A percentile compares a stretch with the other conserved stretches of the same genome.
Evolutionary conservation across 2,329 filamentous ascomycete genomes (phyloP).

Genomic region (Botryotinia narcissicola): DNA sequence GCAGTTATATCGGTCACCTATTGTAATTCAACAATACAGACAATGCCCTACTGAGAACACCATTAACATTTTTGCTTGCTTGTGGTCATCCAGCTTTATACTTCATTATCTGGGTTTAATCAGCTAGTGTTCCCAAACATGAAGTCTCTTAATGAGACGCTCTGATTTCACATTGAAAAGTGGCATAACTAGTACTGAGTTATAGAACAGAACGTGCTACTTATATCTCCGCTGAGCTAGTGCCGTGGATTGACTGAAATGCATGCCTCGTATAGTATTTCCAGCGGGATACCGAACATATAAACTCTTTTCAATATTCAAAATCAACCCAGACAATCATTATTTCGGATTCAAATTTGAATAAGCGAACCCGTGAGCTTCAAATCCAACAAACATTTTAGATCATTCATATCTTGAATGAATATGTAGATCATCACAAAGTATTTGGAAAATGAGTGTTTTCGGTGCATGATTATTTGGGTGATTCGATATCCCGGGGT

Average conservation of each 20-base stretch:
- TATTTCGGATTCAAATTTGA: not conserved
- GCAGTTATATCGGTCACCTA: not conserved
- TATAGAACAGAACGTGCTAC: not conserved
- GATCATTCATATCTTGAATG: not conserved
- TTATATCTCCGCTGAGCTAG: not conserved
- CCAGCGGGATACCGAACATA: not conserved
- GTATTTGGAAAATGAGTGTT: not conserved
- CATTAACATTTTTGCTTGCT: not conserved
- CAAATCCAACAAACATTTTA: not conserved
- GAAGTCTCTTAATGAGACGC: not conserved
- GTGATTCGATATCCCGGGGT: not conserved
- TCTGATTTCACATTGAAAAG: not conserved
- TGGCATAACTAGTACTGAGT: not conserved
- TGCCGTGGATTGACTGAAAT: not conserved
- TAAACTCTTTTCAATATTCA: not conserved
- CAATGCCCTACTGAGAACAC: not conserved
- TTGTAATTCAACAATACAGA: not conserved
- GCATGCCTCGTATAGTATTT: not conserved
- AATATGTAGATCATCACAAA: not conserved
- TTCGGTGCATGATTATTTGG: not conserved
- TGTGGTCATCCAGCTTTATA: not conserved
- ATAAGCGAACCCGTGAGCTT: not conserved
- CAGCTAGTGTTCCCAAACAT: not conserved
- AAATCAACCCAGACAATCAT: not conserved
- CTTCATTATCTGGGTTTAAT: no score